These are phyloP conservation scores for Cystobasidium onofrii DNA, from an alignment of 768 basidiomycete species.

Conservation along the genomic window DNA sequence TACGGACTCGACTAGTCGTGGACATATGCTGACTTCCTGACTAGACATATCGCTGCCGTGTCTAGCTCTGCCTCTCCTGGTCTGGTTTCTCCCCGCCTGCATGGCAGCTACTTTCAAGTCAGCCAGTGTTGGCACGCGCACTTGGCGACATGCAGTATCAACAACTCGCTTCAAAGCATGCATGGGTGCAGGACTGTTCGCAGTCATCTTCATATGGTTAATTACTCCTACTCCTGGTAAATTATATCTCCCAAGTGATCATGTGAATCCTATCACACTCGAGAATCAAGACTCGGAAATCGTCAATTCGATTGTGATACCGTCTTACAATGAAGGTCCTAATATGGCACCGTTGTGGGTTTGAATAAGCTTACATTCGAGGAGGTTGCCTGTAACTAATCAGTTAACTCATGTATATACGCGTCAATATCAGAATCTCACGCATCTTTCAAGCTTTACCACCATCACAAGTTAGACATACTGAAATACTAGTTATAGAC, in stretches of 20 bases:
- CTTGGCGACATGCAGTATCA: neutral
- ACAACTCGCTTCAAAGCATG: neutral
- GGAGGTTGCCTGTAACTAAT: too few species aligned
- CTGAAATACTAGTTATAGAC: constrained; percentile 43
- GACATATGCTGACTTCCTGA: neutral
- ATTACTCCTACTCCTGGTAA: constrained; percentile 13
- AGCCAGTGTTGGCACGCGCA: neutral
- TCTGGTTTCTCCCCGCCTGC: too few species aligned
- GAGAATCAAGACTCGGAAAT: constrained; percentile 31
- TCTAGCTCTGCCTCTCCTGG: too few species aligned
- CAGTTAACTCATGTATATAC: too few species aligned
- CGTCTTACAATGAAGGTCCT: constrained; percentile 41
- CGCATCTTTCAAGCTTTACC: constrained; percentile 27
- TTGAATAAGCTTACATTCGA: too few species aligned
- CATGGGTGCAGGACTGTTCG: neutral
- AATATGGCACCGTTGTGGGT: constrained; percentile 36
- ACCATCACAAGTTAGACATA: neutral
- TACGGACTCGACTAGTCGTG: too few species aligned
- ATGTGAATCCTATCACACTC: neutral
- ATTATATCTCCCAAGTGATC: constrained; percentile 15
- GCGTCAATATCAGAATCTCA: neutral
- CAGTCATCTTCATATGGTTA: constrained; percentile 25
- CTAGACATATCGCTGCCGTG: too few species aligned
- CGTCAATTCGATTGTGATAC: constrained; percentile 38
- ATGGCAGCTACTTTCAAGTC: neutral